Evolutionary conservation across 495 filamentous ascomycete genomes (phyloP), one percentile per base, ranked within the genome.

Genomic region (Sordaria brevicollis): DNA sequence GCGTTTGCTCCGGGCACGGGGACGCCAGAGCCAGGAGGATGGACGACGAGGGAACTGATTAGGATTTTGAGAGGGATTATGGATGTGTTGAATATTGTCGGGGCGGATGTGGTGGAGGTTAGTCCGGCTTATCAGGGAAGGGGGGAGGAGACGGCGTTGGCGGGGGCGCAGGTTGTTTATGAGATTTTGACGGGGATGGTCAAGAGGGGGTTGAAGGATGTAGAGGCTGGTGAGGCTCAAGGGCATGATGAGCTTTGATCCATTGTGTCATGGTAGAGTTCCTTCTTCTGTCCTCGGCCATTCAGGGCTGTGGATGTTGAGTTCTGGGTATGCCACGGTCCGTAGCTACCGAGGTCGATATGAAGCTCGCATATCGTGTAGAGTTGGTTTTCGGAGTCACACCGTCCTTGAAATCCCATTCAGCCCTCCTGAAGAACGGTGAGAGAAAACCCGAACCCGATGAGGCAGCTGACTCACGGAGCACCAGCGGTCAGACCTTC

Each of bases 121-220:
- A 89, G 90, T 62, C 92, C 92, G 1, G 91, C 91, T 13, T 95
- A 96, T 77, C 92, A 95, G 79, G 92, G 91, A 5, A 87, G 85
- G 65, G 92, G 90, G 0, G 92, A 96, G 84, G 89, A 90, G 75
- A 96, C 92, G 41, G 92, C 92, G 65, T 82, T 95, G 73, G 91
- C 90, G n/a, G 92, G 89, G 0, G 91, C 92, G 10, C 91, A 94
- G 82, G 86, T 91, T 25, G 89, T 89, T 19, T 96, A 89, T 79
- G 92, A 96, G 83, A 87, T 95, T 66, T 82, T 94, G 78, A 94
- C 89, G 25, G 88, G 89, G 66, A 90, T 93, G 86, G 91, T 93
- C 1, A 93, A 92, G 84, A 82, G 71, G 72, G 81, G 77, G 66
- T 38, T 79, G 73, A 71, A 69, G 62, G 78, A 78, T 72, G 79